Evolutionary conservation across 805 yeast species (phyloP), one percentile per base, ranked within the genome.

Genomic region (Tetrapisispora nanseiensis): DNA sequence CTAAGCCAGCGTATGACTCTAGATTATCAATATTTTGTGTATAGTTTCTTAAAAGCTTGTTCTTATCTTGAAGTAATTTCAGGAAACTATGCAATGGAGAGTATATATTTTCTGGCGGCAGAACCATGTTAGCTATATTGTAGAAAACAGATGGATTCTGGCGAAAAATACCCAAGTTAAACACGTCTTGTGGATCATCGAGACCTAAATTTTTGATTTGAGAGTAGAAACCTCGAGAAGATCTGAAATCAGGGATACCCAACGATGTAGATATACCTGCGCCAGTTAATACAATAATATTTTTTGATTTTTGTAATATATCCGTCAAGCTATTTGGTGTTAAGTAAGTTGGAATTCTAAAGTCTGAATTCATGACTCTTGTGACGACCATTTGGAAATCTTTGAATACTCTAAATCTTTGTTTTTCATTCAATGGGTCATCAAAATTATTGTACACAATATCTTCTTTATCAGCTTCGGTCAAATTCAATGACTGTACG

Each of bases 181-280:
- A 87, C 33, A 86, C 95, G 52, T 85, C 90, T 57, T 87, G 96
- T 0, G 97, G 96, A 52, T 87, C 96, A 39, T 72, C 75, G 27
- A 87, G 63, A 0, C 92, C 89, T 42, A 85, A 61, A 52, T 74
- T 72, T 40, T 72, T 70, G 51, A 89, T 71, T 52, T 74, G 75
- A 1, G 85, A 71, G 61, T 87, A 87, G 42, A 87, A 74, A 38
- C 97, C 97, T 49, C 80, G 71, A n/a, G 85, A 78, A 0, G 95
- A 86, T 57, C 97, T 72, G 64, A 87, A 86, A 63, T 86, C 96
- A 0, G 96, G 96, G 42, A 86, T 87, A 7, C 96, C 96, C 41
- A 86, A 64, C 1, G 86, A 77, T 3, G 96, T 86, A 28, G 94
- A 83, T 42, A 87, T 86, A 20, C 97, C 97, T 0, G 97, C 97